These are phyloP conservation scores for Strobilomyces dryophilus DNA, from an alignment of 768 basidiomycete genomes.

Conservation along the genomic window DNA sequence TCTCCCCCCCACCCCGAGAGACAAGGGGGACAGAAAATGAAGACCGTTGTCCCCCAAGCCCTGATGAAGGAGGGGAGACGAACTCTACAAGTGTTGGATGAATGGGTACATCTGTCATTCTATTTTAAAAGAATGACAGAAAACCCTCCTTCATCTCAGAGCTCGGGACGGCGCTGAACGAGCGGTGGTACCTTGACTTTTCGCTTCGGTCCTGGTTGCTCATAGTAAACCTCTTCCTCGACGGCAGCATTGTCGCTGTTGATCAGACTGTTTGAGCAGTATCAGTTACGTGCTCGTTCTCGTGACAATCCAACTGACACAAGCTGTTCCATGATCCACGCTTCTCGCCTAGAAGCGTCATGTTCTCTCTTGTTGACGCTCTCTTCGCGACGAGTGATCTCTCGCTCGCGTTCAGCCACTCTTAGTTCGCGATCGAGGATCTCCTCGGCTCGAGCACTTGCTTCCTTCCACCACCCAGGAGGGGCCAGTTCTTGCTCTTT, in stretches of 20 bases:
- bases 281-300: conserved; percentile 1
- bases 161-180: conserved; percentile 81
- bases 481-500: conserved; percentile 77
- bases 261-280: conserved; percentile 45
- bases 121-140: conserved; percentile 33
- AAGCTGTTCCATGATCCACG: conserved; percentile 91
- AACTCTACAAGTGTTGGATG: conserved; percentile 57
- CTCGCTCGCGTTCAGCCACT: conserved; percentile 80
- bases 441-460: conserved; percentile 72
- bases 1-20: conserved; percentile 37
- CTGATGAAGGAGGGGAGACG: conserved; percentile 85
- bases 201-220: conserved; percentile 61
- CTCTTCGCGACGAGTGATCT: conserved; percentile 84
- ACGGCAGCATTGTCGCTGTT: conserved; percentile 65
- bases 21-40: conserved; percentile 70
- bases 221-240: conserved; percentile 81
- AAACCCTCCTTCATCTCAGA: conserved; percentile 90
- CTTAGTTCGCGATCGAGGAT: conserved; percentile 81
- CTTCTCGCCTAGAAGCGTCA: conserved; percentile 81
- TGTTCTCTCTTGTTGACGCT: conserved; percentile 81
- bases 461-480: conserved; percentile 72
- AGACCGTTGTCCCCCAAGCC: conserved; percentile 85
- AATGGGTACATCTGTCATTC: conserved; percentile 19
- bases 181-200: conserved; percentile 90
- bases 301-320: conserved; percentile 49